phyloP scores from a whole-genome alignment of 768 basidiomycete species.

The Albatrellus ellisii region DNA sequence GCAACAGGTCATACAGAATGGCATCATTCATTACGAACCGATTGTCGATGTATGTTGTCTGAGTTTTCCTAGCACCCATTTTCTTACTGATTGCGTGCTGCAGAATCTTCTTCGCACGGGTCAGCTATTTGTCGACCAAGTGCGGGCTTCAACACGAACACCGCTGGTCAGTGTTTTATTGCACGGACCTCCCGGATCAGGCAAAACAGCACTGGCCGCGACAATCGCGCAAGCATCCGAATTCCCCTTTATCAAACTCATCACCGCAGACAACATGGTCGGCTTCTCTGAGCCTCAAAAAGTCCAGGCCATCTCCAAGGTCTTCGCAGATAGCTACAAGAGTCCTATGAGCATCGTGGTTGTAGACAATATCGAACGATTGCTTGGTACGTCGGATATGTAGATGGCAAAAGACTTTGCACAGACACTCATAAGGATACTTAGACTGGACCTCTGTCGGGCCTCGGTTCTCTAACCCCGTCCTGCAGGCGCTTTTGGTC shows the following conservation, averaged over 20 bases:
- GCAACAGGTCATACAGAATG: constrained; percentile 85
- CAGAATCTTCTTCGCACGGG: constrained; percentile 85
- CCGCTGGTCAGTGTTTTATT: constrained; percentile 85
- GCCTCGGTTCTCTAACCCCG: constrained; percentile 89
- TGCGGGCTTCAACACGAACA: constrained; percentile 78
- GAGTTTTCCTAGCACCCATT: background rate
- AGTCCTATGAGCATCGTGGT: constrained; percentile 94
- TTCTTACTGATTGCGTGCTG: background rate
- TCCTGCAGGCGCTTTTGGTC: constrained; percentile 83
- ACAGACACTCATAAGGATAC: constrained; percentile 3
- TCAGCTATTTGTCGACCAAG: constrained; percentile 84
- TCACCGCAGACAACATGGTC: constrained; percentile 95
- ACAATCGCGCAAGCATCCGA: constrained; percentile 88
- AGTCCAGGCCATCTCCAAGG: constrained; percentile 80
- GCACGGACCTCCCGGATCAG: constrained; percentile 81
- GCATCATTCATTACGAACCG: constrained; percentile 80
- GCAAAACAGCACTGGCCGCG: constrained; percentile 91
- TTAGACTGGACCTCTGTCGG: constrained; percentile 96
- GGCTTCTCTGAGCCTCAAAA: constrained; percentile 91
- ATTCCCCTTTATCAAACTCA: constrained; percentile 96
- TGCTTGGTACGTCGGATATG: constrained; percentile 51
- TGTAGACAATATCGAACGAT: constrained; percentile 86
- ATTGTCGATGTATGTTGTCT: constrained; percentile 57
- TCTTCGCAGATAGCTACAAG: constrained; percentile 94
- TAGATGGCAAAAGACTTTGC: background rate